Base-by-base conservation (phyloP, 1,284 basidiomycete genomes). In the Sanghuangporus sanghuang region DNA sequence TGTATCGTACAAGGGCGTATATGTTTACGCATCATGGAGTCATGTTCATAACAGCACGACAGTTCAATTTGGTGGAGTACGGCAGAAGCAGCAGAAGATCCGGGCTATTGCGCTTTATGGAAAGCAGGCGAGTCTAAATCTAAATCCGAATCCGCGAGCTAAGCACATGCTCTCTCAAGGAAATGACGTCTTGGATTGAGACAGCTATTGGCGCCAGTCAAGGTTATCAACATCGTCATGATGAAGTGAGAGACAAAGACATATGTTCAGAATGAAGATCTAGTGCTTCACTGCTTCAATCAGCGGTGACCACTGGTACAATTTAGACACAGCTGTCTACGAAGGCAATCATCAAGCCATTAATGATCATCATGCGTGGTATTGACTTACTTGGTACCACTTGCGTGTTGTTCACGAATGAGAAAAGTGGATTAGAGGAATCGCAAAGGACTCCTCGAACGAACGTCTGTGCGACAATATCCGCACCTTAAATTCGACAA, bases 391-490 rank as follows among this genome's bases (percentile, higher is more conserved):
- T 42, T 16, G 60, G 60, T 14, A 62, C 60, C 42, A 56, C 60
- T 9, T 36, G 16, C 23, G 35, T 55, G 18, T 55, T 55, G 14
- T 39, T 39, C 11, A 61, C 59, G 27, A 40, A 53, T 6, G n/a
- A 9, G 50, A 53, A 61, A 16, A 61, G 49, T 14, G 59, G 59
- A 53, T 61, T 61, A 49, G 53, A 55, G 23, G 60, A 48, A 23
- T 62, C 44, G 7, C 55, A 50, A 14, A 59, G 49, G 2, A 68
- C 35, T 6, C 66, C 67, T 23, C 64, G 55, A 14, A 68, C 58
- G 57, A 68, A 67, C 7, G 66, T 64, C 11, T 62, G 60, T 16
- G 64, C 66, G 11, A 68, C 66, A 23, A 63, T 57, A 36, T 65
- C 59, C 6, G 67, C 67, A 39, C 62, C 60, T 52, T 23, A 23